Evolutionary conservation across 495 filamentous ascomycete species (phyloP), one percentile per base, ranked within the genome.

Genomic region (Talaromyces nanjingensis): DNA sequence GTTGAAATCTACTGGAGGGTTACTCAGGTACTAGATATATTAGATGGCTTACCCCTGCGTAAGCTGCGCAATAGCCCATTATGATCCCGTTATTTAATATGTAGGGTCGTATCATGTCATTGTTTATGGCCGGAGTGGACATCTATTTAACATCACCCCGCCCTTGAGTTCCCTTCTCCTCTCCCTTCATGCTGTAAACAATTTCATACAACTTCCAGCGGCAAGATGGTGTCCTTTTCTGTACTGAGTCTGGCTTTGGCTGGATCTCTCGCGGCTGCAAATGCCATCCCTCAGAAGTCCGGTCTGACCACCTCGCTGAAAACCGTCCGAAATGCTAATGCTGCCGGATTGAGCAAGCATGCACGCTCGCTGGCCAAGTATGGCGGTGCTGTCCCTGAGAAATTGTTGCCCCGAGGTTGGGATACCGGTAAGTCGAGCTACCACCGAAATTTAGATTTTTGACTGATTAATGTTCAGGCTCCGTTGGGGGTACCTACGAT

Each of bases 261-360:
- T 14, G 33, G 57, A 39, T 24, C 57, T 20, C 5, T 59, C 33
- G 57, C 16, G 33, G 14, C 57, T 59, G 57, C 33, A 20, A 59
- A 39, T 39, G 29, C 57, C 29, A 6, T 31, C 29, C 29, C 29
- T 31, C 29, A 31, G 6, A 31, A 31, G 6, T 31, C 29, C 33
- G 57, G 57, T 25, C 29, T 59, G 57, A 59, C 57, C 57, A 20
- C 57, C 9, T 59, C 57, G 4, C 57, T 59, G n/a, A 59, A 59
- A 39, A 37, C 57, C n/a, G 31, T 59, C 7, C 57, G 57, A 37
- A 59, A 59, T 59, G 2, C 33, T 5, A 33, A 59, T 18, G n/a
- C 57, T 1, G 57, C 57, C 33, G 54, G 54, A 58, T 39, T 20
- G 57, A 27, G 9, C 22, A 11, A 34, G n/a, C 57, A 59, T 39